phyloP scores from a whole-genome alignment of 2,329 filamentous ascomycete genomes.

The Pseudocercospora eumusae region DNA sequence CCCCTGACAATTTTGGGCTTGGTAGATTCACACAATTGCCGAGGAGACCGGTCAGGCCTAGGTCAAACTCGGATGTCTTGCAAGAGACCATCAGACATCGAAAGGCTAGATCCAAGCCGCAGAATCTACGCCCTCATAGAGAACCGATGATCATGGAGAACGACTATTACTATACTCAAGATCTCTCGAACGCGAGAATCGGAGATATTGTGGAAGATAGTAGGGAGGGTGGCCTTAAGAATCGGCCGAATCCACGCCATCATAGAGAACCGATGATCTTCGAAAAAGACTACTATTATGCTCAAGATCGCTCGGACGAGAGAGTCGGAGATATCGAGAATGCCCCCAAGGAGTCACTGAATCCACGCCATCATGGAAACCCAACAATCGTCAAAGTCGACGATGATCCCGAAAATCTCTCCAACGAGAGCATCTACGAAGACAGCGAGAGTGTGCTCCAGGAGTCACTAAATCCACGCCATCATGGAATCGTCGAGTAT shows the following conservation, averaged over 20 bases:
- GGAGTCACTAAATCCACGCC: too few relatives aligned
- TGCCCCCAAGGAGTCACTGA: too few relatives aligned
- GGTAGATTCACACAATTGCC: neutral
- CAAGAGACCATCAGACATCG: neutral
- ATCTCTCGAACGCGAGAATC: neutral
- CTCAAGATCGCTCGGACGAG: constrained; percentile 1
- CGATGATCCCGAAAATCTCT: neutral
- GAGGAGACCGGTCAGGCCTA: neutral
- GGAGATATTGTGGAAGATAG: too few relatives aligned
- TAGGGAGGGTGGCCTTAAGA: too few relatives aligned
- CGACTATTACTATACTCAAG: constrained; percentile 4
- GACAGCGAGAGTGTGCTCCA: too few relatives aligned
- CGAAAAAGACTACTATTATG: neutral
- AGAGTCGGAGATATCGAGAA: neutral
- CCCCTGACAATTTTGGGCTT: neutral
- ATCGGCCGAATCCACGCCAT: neutral
- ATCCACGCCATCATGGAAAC: neutral
- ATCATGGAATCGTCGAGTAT: too few relatives aligned
- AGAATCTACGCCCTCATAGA: neutral
- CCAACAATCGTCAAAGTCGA: neutral
- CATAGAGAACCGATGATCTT: neutral
- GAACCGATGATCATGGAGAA: neutral
- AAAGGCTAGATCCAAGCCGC: neutral
- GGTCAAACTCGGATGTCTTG: neutral
- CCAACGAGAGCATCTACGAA: too few relatives aligned